Evolutionary conservation across 1,284 basidiomycete species (phyloP), one percentile per base, ranked within the genome.

Genomic region (Sporisorium iseilematis-ciliati): DNA sequence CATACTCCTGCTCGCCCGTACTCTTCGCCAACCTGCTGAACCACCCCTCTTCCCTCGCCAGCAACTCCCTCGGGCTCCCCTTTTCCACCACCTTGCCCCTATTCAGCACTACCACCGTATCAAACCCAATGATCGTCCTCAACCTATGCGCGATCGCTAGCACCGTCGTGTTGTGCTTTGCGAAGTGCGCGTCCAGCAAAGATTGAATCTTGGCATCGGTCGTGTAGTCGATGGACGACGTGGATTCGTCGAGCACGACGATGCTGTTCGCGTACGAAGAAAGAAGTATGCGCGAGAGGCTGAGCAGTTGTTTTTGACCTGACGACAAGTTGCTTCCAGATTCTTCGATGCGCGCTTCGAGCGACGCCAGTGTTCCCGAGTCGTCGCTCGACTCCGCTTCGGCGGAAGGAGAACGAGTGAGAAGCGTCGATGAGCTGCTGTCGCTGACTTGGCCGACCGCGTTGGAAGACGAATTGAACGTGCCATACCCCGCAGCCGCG

Each of bases 181-280:
- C 86, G 86, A 95, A 95, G 86, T 94, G 92, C 49, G 88, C 88
- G 6, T 91, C 88, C 69, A 95, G 94, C 14, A 93, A 93, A 65
- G 90, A 88, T 83, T 95, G 93, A 67, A 94, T 93, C 69, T 91
- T 91, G 68, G 89, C 87, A 84, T 95, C 93, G 0, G 93, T 94
- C 84, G 92, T 90, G 12, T 91, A 83, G 85, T 92, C 91, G 29
- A 93, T 84, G 52, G 88, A 91, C 20, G 91, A 92, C 0, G 92
- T 93, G 1, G 92, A 92, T 84, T 93, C 91, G 79, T 91, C 91
- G 23, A 78, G 55, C 1, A 71, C 62, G 21, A 74, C 50, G 26
- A 79, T 65, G 54, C 74, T 75, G 64, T 76, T 68, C 10, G 55
- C 52, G n/a, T 31, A 64, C 35, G 77, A 51, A 14, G 75, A 71